Evolutionary conservation across 768 basidiomycete genomes (phyloP), one percentile per base, ranked within the genome.

Genomic region (Cytidiella melzeri): DNA sequence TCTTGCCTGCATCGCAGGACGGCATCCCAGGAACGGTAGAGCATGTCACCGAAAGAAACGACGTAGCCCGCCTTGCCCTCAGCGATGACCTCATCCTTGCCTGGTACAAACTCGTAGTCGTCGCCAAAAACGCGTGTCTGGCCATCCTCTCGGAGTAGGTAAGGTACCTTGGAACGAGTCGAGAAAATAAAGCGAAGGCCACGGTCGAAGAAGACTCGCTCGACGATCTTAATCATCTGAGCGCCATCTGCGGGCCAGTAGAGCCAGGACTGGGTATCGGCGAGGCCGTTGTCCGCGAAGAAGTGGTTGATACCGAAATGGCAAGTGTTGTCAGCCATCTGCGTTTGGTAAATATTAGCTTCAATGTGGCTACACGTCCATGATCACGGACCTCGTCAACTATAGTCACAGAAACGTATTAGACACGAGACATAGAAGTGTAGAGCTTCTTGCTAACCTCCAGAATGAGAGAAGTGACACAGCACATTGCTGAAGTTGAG

Each of bases 381-480:
- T 34, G 9, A 34, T 34, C 18, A 50, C 50, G 27, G 39, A 64
- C 63, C 54, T 85, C 84, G 61, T 86, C 84, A 51, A 86, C 84
- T 82, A 47, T 13, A 52, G n/a, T n/a, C n/a, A n/a, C n/a, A n/a
- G n/a, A n/a, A n/a, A n/a, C n/a, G n/a, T n/a, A n/a, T n/a, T n/a
- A n/a, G n/a, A n/a, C n/a, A n/a, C n/a, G n/a, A n/a, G n/a, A n/a
- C n/a, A n/a, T n/a, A n/a, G n/a, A n/a, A n/a, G n/a, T n/a, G n/a
- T n/a, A n/a, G n/a, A n/a, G n/a, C n/a, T n/a, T n/a, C 36, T 58
- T 76, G 46, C 37, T 21, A 63, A 84, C 83, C 81, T 54, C 90
- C 91, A 20, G 89, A 84, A 68, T 93, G 91, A 20, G 89, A 92
- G 71, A 92, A 93, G 69, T 93, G 91, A 59, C 76, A 84, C 20